A percentile compares a stretch with the other conserved stretches of the same genome.
Evolutionary conservation across 2,329 filamentous ascomycete species (phyloP).

Genomic region (Paecilomyces variotii): DNA sequence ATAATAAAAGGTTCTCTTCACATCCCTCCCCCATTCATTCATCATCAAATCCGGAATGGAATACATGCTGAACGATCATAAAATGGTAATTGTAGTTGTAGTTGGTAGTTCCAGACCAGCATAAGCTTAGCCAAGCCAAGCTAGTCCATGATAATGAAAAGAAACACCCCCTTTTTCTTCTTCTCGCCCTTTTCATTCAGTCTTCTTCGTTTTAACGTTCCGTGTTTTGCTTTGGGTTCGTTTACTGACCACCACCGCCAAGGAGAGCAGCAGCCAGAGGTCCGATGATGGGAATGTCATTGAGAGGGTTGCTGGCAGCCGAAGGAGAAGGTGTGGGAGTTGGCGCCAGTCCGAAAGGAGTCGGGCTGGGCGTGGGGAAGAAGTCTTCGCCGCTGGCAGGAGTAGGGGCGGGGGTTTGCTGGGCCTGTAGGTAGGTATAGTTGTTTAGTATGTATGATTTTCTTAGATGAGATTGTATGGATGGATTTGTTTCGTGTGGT

Average conservation of each 20-base stretch:
- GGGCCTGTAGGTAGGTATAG: neutral
- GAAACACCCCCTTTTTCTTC: neutral
- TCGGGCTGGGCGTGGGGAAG: neutral
- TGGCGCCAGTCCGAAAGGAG: neutral
- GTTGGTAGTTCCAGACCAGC: too few relatives aligned
- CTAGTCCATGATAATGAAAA: neutral
- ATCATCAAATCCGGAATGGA: neutral
- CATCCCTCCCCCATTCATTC: neutral
- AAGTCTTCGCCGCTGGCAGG: neutral
- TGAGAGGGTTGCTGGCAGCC: neutral
- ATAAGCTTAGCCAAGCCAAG: too few relatives aligned
- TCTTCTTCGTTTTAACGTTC: too few relatives aligned
- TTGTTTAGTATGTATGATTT: neutral
- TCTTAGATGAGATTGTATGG: neutral
- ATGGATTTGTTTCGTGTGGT: too few relatives aligned
- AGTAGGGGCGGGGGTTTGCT: neutral
- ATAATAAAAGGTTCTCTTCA: neutral
- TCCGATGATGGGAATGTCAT: neutral
- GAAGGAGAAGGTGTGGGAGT: neutral
- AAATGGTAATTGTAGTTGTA: neutral
- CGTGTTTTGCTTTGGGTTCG: too few relatives aligned
- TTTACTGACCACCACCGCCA: neutral
- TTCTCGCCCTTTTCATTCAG: neutral
- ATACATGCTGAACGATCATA: neutral
- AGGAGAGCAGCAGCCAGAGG: neutral